A percentile compares a stretch with the other conserved stretches of the same genome.
phyloP scores from a whole-genome alignment of 1,139 yeast genomes.

The Taphrina communis region DNA sequence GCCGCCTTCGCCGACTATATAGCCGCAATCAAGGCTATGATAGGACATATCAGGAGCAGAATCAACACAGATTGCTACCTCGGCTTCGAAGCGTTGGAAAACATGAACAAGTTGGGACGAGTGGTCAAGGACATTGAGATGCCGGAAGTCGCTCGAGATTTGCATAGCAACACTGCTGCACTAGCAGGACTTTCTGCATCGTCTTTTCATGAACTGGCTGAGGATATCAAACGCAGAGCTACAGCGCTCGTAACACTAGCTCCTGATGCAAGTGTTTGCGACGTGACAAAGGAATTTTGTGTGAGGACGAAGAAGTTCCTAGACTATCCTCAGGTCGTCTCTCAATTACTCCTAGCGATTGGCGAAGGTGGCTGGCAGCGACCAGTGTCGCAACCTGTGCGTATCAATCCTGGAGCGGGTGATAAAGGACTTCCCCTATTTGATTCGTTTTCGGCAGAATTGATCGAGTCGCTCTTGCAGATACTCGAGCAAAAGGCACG shows the following conservation, averaged over 20 bases:
- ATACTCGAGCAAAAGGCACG: slow-evolving; percentile 40
- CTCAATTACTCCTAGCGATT: slow-evolving; percentile 29
- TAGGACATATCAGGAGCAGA: slow-evolving; percentile 31
- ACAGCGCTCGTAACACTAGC: slow-evolving; percentile 27
- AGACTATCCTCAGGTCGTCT: slow-evolving; percentile 36
- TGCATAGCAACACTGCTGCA: slow-evolving; percentile 20
- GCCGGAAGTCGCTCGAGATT: slow-evolving; percentile 34
- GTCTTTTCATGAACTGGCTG: slow-evolving; percentile 38
- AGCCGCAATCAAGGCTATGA: slow-evolving; percentile 34
- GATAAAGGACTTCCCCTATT: slow-evolving; percentile 15
- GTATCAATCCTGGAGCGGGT: neutral
- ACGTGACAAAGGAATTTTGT: slow-evolving; percentile 31
- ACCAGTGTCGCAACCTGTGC: slow-evolving; percentile 15
- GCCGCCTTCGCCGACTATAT: slow-evolving; percentile 38
- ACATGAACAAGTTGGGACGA: slow-evolving; percentile 17
- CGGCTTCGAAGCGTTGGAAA: slow-evolving; percentile 40
- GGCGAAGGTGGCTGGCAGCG: slow-evolving; percentile 43
- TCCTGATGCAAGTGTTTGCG: slow-evolving; percentile 34
- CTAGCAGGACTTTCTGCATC: slow-evolving; percentile 26
- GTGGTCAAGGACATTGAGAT: slow-evolving; percentile 27
- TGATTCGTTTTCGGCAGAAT: slow-evolving; percentile 29
- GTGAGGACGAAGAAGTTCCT: slow-evolving; percentile 27
- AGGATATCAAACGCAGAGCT: slow-evolving; percentile 29
- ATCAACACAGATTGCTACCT: slow-evolving; percentile 38
- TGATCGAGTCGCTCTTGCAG: slow-evolving; percentile 28